Base-by-base conservation (phyloP, 2,329 filamentous ascomycete species). In the Pseudophaeomoniella oleicola region DNA sequence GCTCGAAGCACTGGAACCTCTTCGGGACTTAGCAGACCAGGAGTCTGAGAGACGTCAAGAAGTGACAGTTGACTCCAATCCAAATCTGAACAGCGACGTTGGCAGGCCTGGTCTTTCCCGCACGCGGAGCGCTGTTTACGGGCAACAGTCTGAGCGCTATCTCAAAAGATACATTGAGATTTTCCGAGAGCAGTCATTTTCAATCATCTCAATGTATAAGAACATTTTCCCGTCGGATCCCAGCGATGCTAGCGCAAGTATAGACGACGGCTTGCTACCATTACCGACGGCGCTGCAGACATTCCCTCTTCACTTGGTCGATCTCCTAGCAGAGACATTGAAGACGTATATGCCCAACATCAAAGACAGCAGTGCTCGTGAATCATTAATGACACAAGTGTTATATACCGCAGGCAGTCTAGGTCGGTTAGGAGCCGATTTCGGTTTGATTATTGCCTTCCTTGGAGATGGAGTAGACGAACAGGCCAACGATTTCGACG, bases 91-190 rank as follows among this genome's bases (percentile, higher is more conserved):
- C 9, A 6, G 16, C 13, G 6, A 10, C 9, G 12, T 6, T 18
- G 6, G 11, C 32, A 10, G 9, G 9, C 19, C 32, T 9, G 16
- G 14, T 6, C 32, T 34, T 18, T 34, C 32, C 17, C 18, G 14
- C 4, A 15, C 32, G 9, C 22, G 22, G n/a, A 27, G 22, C 11
- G 14, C 40, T 2, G 19, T 45, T 10, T 35, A 75, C 1, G 88
- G 88, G 0, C 86, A 93, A 50, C 90, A 96, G 55, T 94, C 87
- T 1, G 90, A 96, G 56, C 73, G 86, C 36, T 98, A 86, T 50
- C 63, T 98, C 31, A 98, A 96, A 57, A 74, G 87, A 34, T 98
- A 93, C 57, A 83, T 98, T 49, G 90, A 98, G 54, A 86, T 98
- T 17, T 96, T 96, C 55, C 81, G 90, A 36, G 90, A 98, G 58